phyloP scores from a whole-genome alignment of 2,329 filamentous ascomycete species.

The Sphaceloma murrayae region DNA sequence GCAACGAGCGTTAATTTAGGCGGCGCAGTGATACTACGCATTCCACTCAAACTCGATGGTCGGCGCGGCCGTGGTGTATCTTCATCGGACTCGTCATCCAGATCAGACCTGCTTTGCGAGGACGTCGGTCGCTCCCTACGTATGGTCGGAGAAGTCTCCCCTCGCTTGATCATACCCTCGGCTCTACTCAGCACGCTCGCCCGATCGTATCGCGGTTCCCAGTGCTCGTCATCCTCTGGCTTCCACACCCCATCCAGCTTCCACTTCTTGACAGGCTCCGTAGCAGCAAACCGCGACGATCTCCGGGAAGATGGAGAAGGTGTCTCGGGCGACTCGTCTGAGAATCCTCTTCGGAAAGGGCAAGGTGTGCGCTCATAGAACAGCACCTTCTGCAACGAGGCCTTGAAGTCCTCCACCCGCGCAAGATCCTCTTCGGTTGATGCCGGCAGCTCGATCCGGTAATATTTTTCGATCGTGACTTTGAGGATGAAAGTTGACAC shows the following conservation, averaged over 20 bases:
- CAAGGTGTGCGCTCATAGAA: slow-evolving; percentile 83
- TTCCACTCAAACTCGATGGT: slow-evolving; percentile 20
- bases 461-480: slow-evolving; percentile 74
- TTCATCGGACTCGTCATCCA: slow-evolving; percentile 15
- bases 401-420: slow-evolving; percentile 57
- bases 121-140: slow-evolving; percentile 9
- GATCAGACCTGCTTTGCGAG: not conserved
- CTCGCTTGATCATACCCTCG: slow-evolving; percentile 6
- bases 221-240: slow-evolving; percentile 32
- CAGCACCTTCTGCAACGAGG: slow-evolving; percentile 60
- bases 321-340: slow-evolving; percentile 62
- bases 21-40: slow-evolving; percentile 29
- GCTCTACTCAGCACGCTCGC: slow-evolving; percentile 17
- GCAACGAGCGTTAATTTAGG: slow-evolving; percentile 37
- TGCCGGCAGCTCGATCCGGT: slow-evolving; percentile 76
- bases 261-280: slow-evolving; percentile 45
- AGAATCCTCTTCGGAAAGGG: slow-evolving; percentile 71
- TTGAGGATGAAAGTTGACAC: slow-evolving; percentile 78
- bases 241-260: slow-evolving; percentile 39
- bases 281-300: slow-evolving; percentile 60
- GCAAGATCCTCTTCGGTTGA: slow-evolving; percentile 53
- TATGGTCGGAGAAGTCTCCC: slow-evolving; percentile 2
- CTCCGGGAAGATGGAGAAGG: slow-evolving; percentile 53
- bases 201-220: slow-evolving; percentile 20
- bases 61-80: slow-evolving; percentile 17